Conservation (phyloP, 1,284 basidiomycete genomes). For the Leccinum fuscescens region DNA sequence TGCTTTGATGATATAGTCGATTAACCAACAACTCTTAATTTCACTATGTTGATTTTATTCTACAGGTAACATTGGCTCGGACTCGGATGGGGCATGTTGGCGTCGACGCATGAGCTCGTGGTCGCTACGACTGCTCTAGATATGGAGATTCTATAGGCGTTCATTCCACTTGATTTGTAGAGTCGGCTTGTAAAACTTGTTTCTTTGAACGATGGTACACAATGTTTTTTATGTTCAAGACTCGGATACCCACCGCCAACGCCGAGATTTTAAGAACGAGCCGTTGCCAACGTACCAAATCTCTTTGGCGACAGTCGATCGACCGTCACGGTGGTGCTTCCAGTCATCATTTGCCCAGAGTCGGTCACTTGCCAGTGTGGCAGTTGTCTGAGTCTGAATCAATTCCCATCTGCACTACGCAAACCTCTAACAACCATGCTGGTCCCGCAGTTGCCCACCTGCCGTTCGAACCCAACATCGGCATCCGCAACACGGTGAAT, state of each 20-base stretch:
- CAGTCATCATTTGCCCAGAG: no score
- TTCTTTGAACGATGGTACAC: slow-evolving; percentile 7
- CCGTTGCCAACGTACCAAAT: no score
- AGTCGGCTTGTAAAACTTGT: slow-evolving; percentile 51
- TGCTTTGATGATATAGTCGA: slow-evolving; percentile 47
- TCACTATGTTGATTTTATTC: neutral
- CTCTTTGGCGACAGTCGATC: slow-evolving; percentile 37
- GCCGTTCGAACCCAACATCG: slow-evolving; percentile 95
- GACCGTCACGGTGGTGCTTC: slow-evolving; percentile 35
- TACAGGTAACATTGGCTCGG: neutral
- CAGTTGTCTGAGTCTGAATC: slow-evolving; percentile 80
- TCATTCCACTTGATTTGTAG: slow-evolving; percentile 53
- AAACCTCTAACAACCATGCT: slow-evolving; percentile 50
- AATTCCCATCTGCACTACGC: slow-evolving; percentile 78
- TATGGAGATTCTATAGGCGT: slow-evolving; percentile 42
- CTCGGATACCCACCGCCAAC: slow-evolving; percentile 36
- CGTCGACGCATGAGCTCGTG: slow-evolving; percentile 42
- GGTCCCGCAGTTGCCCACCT: slow-evolving; percentile 89
- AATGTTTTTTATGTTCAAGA: slow-evolving; percentile 32
- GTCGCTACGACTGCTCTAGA: slow-evolving; percentile 52
- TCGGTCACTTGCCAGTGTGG: slow-evolving; percentile 56
- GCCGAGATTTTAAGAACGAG: neutral
- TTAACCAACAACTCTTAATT: neutral
- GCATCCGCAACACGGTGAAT: slow-evolving; percentile 96
- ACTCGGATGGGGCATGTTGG: slow-evolving; percentile 39